A percentile compares a stretch with the other conserved stretches of the same genome.
Evolutionary conservation across 768 basidiomycete genomes (phyloP).

Genomic region (Suillus variegatus): DNA sequence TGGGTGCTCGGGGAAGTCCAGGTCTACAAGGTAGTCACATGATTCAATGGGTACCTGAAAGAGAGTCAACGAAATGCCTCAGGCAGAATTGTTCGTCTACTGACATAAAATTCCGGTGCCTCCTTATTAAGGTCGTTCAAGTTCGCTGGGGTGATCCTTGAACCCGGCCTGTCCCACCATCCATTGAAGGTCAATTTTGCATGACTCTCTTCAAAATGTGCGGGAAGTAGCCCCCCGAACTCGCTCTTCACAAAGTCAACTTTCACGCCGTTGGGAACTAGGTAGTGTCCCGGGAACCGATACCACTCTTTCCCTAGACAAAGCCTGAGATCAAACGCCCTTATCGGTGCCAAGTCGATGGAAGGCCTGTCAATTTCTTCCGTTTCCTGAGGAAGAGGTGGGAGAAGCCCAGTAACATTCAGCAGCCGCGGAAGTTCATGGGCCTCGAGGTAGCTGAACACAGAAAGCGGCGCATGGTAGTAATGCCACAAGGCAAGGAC

Average conservation of each 20-base stretch:
- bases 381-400: slow-evolving; percentile 41
- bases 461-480: slow-evolving; percentile 85
- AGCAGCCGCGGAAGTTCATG: slow-evolving; percentile 82
- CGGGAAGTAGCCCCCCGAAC: slow-evolving; percentile 87
- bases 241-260: slow-evolving; percentile 92
- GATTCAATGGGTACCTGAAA: slow-evolving; percentile 63
- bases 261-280: slow-evolving; percentile 79
- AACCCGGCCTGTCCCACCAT: slow-evolving; percentile 51
- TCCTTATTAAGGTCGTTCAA: slow-evolving; percentile 91
- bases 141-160: slow-evolving; percentile 56
- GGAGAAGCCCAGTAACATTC: slow-evolving; percentile 66
- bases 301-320: slow-evolving; percentile 97
- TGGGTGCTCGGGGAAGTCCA: slow-evolving; percentile 79
- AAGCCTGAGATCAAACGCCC: slow-evolving; percentile 68
- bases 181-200: neutral
- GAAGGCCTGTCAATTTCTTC: slow-evolving; percentile 47
- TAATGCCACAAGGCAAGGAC: slow-evolving; percentile 83
- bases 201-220: slow-evolving; percentile 58
- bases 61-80: slow-evolving; percentile 10
- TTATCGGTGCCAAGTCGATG: slow-evolving; percentile 69
- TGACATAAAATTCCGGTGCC: slow-evolving; percentile 75
- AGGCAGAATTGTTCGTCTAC: slow-evolving; percentile 23
- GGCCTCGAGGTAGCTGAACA: slow-evolving; percentile 70
- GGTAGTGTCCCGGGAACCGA: slow-evolving; percentile 88
- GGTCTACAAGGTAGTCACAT: slow-evolving; percentile 91